These are phyloP conservation scores for Ogataea minuta DNA, from an alignment of 805 yeast species.

Conservation along the genomic window DNA sequence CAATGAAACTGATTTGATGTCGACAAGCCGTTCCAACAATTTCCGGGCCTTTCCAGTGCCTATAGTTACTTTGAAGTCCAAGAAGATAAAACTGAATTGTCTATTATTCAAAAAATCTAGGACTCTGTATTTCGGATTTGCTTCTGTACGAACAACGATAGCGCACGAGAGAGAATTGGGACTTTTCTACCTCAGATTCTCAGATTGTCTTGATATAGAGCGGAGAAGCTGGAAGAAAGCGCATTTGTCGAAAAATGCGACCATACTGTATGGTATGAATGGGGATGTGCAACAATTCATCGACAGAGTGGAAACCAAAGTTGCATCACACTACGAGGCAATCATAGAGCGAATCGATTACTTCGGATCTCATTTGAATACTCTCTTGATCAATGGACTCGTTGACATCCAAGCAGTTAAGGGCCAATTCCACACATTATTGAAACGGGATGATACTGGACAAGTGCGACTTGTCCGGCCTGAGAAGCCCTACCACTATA, in stretches of 20 bases:
- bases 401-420: conserved; percentile 15
- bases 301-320: conserved; percentile 6
- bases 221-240: conserved; percentile 20
- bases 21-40: no score
- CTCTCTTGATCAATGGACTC: conserved; percentile 10
- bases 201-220: conserved; percentile 7
- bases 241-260: background rate
- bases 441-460: conserved; percentile 9
- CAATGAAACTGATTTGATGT: background rate
- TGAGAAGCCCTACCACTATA: conserved; percentile 10
- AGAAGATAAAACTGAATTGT: conserved; percentile 10
- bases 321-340: conserved; percentile 20
- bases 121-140: conserved; percentile 14
- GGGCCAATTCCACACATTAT: conserved; percentile 11
- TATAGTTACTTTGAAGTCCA: conserved; percentile 9
- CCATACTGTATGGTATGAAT: background rate
- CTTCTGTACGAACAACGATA: conserved; percentile 13
- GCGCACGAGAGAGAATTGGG: conserved; percentile 5
- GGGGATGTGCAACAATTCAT: conserved; percentile 8
- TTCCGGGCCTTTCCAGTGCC: background rate
- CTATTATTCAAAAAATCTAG: conserved; percentile 16
- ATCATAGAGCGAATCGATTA: conserved; percentile 22
- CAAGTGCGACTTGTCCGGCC: conserved; percentile 10
- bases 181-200: conserved; percentile 1
- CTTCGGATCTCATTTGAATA: conserved; percentile 19